Conservation (phyloP, 2,329 filamentous ascomycete species). For the Cladosporium oxysporum region DNA sequence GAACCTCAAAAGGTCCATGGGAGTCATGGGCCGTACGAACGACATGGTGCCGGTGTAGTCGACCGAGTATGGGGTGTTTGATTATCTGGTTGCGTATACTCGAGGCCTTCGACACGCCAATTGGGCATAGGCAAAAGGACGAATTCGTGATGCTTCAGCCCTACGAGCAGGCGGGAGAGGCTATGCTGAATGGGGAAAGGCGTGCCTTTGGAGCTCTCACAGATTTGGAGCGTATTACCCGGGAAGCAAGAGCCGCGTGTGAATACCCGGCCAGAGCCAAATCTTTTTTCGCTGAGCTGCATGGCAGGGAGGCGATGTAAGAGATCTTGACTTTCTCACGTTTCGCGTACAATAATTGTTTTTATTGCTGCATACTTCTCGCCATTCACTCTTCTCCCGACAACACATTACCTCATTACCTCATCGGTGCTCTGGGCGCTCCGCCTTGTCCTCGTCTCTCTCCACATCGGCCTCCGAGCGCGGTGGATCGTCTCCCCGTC, state of each 20-base stretch:
- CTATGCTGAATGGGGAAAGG: not conserved
- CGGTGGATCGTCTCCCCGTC: not conserved
- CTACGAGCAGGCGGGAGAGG: not conserved
- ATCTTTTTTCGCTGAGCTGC: slow-evolving; percentile 11
- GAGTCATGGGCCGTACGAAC: slow-evolving; percentile 78
- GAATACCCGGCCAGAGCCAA: not conserved
- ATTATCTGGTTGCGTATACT: not conserved
- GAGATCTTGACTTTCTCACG: not conserved
- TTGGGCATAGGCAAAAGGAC: slow-evolving; percentile 3
- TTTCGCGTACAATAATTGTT: not conserved
- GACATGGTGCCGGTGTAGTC: slow-evolving; percentile 24
- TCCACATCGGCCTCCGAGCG: slow-evolving; percentile 18
- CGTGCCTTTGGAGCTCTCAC: not conserved
- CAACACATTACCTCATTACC: not conserved
- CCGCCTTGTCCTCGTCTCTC: slow-evolving; percentile 12
- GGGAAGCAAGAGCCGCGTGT: not conserved
- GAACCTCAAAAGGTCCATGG: slow-evolving; percentile 82
- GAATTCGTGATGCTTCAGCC: slow-evolving; percentile 7
- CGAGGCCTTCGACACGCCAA: not conserved
- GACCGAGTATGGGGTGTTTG: not conserved
- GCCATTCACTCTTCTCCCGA: no score
- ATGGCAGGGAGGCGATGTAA: not conserved
- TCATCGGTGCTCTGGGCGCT: not conserved
- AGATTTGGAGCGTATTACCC: not conserved
- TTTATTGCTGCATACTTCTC: not conserved